These are phyloP conservation scores for Fusarium setosum DNA, from an alignment of 2,329 filamentous ascomycete species.

Conservation along the genomic window DNA sequence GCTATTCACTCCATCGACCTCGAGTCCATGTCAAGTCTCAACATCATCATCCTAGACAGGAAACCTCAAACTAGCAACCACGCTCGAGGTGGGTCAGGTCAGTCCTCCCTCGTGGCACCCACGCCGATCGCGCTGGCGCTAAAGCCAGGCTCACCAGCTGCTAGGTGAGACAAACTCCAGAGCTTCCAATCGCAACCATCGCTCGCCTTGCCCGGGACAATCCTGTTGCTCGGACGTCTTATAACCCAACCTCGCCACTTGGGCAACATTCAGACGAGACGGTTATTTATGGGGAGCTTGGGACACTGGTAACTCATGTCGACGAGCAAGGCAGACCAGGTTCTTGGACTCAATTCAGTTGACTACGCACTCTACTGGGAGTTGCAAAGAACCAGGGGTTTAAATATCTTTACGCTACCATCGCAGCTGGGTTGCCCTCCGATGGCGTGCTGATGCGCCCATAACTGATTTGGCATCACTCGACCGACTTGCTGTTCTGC, in stretches of 20 bases:
- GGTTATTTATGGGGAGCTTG: neutral
- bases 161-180: slow-evolving; percentile 24
- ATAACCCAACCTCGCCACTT: slow-evolving; percentile 13
- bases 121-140: neutral
- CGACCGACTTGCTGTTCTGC: neutral
- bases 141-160: neutral
- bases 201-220: neutral
- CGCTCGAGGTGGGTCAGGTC: neutral
- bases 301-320: neutral
- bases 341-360: neutral
- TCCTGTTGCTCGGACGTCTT: neutral
- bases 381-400: neutral
- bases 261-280: neutral
- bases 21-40: neutral
- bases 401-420: neutral
- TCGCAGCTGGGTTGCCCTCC: neutral
- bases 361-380: neutral
- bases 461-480: neutral
- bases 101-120: slow-evolving; percentile 4
- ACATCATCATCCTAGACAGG: neutral
- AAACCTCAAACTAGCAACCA: neutral
- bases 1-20: neutral
- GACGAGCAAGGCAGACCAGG: slow-evolving; percentile 2
- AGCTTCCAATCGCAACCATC: slow-evolving; percentile 2
- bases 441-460: neutral